Evolutionary conservation across 2,329 filamentous ascomycete species (phyloP), one percentile per base, ranked within the genome.

Genomic region (Sporothrix inflata): DNA sequence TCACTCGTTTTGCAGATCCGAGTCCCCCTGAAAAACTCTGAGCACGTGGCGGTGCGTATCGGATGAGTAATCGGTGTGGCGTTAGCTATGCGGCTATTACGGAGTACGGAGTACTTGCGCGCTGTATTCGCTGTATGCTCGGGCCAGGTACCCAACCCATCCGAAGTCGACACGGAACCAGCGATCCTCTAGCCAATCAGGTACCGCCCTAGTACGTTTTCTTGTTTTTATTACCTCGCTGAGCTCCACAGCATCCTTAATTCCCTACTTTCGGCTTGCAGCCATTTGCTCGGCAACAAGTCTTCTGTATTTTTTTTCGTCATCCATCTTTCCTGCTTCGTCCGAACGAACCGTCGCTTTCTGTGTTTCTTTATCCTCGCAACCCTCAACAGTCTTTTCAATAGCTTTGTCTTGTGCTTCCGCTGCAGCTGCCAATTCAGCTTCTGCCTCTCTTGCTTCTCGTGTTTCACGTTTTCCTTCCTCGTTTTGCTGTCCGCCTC

Each of bases 101-200:
- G 19, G 19, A 49, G 30, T 11, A 9, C 24, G 12, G 2, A 7
- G 51, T 34, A 40, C 42, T 1, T 51, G 42, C 11, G 42, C 68
- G 68, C 55, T 57, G n/a, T 42, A n/a, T 38, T 61, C 63, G 53
- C 38, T 47, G n/a, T 47, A 21, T 60, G 47, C n/a, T 60, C 71
- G 45, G 65, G 21, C 21, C 71, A 69, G n/a, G 27, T 21, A 53
- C 69, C 70, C 65, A 51, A 30, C 57, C 16, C n/a, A 27, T 47
- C 68, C 21, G 68, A 63, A 63, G 68, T n/a, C 11, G 4, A 2
- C 11, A 57, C 68, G 55, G 55, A 70, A 63, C 27, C 24, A 49
- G 55, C 55, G 55, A 70, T 38, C 42, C 27, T 34, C 49, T 19
- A 30, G 60, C 71, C 71, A 72, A 70, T 72, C 57, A 66, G 60